Evolutionary conservation across 2,329 filamentous ascomycete genomes (phyloP).

Genomic region (Nemania sp.): DNA sequence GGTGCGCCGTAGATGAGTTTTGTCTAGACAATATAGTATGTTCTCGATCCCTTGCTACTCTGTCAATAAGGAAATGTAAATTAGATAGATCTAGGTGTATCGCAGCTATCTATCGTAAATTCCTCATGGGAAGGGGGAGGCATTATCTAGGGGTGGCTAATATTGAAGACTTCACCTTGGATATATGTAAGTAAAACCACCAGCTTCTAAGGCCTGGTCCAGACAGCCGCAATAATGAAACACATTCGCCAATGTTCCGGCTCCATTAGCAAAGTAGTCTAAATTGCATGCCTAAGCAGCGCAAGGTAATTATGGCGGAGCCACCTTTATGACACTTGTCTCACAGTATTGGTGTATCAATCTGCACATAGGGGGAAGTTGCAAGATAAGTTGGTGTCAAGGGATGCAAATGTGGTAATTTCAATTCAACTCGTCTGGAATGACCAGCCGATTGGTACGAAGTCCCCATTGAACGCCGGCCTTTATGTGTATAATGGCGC

Average conservation of each 20-base stretch:
- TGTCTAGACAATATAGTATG: neutral
- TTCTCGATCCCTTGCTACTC: neutral
- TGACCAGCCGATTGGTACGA: constrained; percentile 19
- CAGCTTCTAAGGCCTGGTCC: neutral
- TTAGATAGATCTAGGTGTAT: too few relatives aligned
- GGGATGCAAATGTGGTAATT: constrained; percentile 18
- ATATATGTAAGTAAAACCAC: neutral
- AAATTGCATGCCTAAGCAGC: too few relatives aligned
- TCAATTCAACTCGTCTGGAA: constrained; percentile 16
- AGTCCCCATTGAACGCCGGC: constrained; percentile 31
- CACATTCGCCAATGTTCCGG: neutral
- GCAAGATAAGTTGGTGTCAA: neutral
- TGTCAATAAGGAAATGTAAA: neutral
- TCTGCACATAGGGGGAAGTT: neutral
- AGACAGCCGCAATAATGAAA: neutral
- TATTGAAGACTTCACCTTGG: constrained; percentile 14
- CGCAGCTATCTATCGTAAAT: constrained; percentile 12
- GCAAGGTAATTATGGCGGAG: too few relatives aligned
- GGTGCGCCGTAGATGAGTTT: neutral
- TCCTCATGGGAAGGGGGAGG: neutral
- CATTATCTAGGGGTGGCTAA: constrained; percentile 7
- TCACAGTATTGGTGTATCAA: neutral
- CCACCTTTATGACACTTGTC: constrained; percentile 7
- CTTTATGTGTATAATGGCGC: constrained; percentile 32
- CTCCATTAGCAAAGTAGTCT: neutral